Evolutionary conservation across 768 basidiomycete species (phyloP).

Genomic region (Clavulina sp.): DNA sequence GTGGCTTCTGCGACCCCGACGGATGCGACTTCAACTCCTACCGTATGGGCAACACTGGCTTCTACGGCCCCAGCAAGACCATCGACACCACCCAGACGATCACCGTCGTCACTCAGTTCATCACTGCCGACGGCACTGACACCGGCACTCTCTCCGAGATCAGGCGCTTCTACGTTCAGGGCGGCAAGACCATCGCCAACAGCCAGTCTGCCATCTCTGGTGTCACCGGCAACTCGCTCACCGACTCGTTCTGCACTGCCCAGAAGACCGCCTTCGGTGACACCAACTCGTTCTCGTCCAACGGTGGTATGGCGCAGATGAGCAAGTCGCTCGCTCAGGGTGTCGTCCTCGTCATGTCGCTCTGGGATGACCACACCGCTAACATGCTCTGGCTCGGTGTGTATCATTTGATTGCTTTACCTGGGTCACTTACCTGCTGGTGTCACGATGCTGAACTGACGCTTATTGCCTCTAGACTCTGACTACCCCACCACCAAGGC

Average conservation of each 20-base stretch:
- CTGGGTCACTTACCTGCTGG: too few relatives aligned
- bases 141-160: slow-evolving; percentile 34
- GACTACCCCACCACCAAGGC: slow-evolving; percentile 5
- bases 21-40: slow-evolving; percentile 49
- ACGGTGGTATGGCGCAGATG: slow-evolving; percentile 26
- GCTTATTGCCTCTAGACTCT: slow-evolving; percentile 8
- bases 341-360: slow-evolving; percentile 31
- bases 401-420: too few relatives aligned
- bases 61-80: slow-evolving; percentile 30
- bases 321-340: slow-evolving; percentile 23
- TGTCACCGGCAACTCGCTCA: slow-evolving; percentile 13
- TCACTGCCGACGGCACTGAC: slow-evolving; percentile 29
- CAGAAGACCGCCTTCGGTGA: slow-evolving; percentile 31
- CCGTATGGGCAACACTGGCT: slow-evolving; percentile 31
- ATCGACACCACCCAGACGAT: slow-evolving; percentile 34
- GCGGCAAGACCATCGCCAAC: slow-evolving; percentile 35
- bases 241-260: slow-evolving; percentile 11
- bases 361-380: slow-evolving; percentile 39
- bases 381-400: slow-evolving; percentile 42
- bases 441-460: too few relatives aligned
- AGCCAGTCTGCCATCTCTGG: slow-evolving; percentile 30
- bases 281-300: slow-evolving; percentile 25
- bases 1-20: slow-evolving; percentile 34
- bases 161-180: slow-evolving; percentile 27
- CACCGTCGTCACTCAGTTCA: slow-evolving; percentile 44